A percentile compares a stretch with the other conserved stretches of the same genome.
Conservation (phyloP, 75 land plant genomes). For the Pinus tabuliformis region DNA sequence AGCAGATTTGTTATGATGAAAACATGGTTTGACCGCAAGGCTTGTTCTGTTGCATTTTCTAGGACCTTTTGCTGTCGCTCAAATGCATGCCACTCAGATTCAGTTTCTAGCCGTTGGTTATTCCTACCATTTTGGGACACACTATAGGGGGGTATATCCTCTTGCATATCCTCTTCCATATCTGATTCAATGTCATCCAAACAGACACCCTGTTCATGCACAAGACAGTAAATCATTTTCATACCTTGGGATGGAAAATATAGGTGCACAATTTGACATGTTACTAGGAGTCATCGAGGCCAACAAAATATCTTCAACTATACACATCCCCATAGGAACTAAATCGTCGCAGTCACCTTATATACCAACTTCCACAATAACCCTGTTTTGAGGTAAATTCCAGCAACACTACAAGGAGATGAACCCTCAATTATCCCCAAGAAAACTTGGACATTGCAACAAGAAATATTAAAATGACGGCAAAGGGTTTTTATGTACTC, state of each 20-base stretch:
- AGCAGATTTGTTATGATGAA: conserved; percentile 56
- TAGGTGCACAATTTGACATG: too few relatives aligned
- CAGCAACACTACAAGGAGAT: not conserved
- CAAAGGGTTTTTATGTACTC: not conserved
- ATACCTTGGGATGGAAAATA: too few relatives aligned
- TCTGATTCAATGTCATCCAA: conserved; percentile 21
- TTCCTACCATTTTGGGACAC: not conserved
- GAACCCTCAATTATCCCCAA: not conserved
- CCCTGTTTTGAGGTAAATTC: too few relatives aligned
- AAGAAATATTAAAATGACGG: not conserved
- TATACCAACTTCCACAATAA: too few relatives aligned
- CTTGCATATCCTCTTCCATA: conserved; percentile 8
- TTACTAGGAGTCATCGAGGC: too few relatives aligned
- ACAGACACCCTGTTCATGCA: conserved; percentile 22
- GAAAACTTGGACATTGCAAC: not conserved
- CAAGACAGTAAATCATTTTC: too few relatives aligned
- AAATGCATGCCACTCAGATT: conserved; percentile 16
- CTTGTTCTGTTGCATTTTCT: conserved; percentile 64
- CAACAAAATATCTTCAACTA: too few relatives aligned
- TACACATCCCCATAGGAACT: too few relatives aligned
- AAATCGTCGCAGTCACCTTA: too few relatives aligned
- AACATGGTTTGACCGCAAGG: conserved; percentile 66
- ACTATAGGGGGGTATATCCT: not conserved
- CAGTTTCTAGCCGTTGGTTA: conserved; percentile 8
- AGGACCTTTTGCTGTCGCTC: conserved; percentile 54